Evolutionary conservation across 2,329 filamentous ascomycete species (phyloP).

Genomic region (Aspergillus tubingensis): DNA sequence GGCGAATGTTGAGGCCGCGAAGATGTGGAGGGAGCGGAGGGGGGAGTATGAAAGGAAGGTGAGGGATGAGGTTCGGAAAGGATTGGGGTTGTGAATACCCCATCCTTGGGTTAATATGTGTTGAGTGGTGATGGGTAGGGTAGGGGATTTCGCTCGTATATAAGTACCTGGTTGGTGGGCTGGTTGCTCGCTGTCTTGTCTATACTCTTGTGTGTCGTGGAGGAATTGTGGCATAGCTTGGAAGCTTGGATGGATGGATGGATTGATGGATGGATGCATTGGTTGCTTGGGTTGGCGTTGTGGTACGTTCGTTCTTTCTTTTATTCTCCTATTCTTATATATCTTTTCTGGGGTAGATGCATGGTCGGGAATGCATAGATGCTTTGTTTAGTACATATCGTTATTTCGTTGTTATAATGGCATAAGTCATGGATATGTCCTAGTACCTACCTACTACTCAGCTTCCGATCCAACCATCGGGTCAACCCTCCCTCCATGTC

Average conservation of each 20-base stretch:
- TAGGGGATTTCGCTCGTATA: background rate
- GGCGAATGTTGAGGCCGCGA: conserved; percentile 92
- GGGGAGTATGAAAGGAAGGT: conserved; percentile 85
- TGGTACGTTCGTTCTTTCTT: conserved; percentile 14
- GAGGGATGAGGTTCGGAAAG: conserved; percentile 75
- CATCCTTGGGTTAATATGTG: too few relatives aligned
- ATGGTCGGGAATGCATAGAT: background rate
- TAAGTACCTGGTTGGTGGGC: background rate
- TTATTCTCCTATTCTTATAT: too few relatives aligned
- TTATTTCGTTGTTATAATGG: too few relatives aligned
- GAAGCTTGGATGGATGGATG: conserved; percentile 1
- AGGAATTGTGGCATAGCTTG: conserved; percentile 11
- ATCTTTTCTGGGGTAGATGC: background rate
- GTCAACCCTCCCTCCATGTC: conserved; percentile 46
- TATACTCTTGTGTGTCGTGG: background rate
- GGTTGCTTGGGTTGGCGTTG: conserved; percentile 23
- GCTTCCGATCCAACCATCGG: conserved; percentile 45
- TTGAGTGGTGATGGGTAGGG: background rate
- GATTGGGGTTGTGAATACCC: conserved; percentile 66
- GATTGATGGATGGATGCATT: conserved; percentile 6
- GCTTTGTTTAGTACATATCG: too few relatives aligned
- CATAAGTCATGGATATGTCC: background rate
- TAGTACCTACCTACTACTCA: conserved; percentile 24
- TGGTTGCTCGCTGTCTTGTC: background rate
- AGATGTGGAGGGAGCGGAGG: conserved; percentile 89